Conservation (phyloP, 345 rosid genomes). For the Salix dunnii region DNA sequence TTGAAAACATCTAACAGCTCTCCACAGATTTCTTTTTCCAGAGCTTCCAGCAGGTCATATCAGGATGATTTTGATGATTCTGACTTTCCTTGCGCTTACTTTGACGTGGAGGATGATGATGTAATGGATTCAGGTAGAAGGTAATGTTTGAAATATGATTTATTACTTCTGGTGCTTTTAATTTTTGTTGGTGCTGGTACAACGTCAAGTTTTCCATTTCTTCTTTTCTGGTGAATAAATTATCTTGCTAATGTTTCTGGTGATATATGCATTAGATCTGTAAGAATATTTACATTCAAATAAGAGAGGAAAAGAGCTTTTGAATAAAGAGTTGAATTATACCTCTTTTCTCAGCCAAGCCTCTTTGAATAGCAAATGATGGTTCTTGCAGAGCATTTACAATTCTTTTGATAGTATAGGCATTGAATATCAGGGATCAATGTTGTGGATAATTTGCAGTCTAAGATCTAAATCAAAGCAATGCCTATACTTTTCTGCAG, state of each 20-base stretch:
- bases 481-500: background rate
- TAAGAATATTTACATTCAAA: background rate
- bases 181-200: background rate
- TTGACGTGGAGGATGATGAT: slow-evolving; percentile 76
- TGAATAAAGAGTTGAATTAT: background rate
- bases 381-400: background rate
- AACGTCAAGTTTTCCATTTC: background rate
- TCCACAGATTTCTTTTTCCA: slow-evolving; percentile 54
- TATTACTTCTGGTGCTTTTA: slow-evolving; percentile 1
- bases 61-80: slow-evolving; percentile 73
- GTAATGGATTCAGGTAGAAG: slow-evolving; percentile 59
- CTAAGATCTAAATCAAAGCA: background rate
- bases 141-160: slow-evolving; percentile 30
- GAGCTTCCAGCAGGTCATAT: slow-evolving; percentile 73
- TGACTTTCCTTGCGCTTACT: slow-evolving; percentile 66
- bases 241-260: background rate
- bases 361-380: background rate
- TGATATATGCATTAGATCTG: background rate
- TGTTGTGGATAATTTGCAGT: background rate
- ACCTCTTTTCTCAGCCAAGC: background rate
- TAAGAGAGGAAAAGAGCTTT: background rate
- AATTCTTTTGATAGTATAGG: background rate
- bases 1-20: slow-evolving; percentile 52
- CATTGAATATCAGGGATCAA: background rate
- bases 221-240: background rate